These are phyloP conservation scores for Vitis amurensis DNA, from an alignment of 164 flowering plant genomes.

Conservation along the genomic window DNA sequence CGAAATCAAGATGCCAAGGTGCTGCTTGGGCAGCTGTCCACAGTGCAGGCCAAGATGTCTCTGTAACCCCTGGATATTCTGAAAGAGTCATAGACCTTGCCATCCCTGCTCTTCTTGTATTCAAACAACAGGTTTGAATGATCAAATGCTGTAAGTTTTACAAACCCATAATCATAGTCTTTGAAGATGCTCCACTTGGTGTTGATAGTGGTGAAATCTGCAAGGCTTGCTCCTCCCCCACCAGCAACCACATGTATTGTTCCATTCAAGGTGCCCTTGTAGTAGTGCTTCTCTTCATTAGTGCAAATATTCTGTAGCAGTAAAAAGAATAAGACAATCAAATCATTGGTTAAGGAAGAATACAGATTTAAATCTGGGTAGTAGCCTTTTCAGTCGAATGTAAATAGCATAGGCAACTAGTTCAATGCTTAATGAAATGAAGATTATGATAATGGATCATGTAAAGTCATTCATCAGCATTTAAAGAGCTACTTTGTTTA, in stretches of 20 bases:
- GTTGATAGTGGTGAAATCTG: constrained; percentile 45
- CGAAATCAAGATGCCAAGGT: constrained; percentile 56
- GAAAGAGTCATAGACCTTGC: constrained; percentile 78
- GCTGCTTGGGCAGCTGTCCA: constrained; percentile 68
- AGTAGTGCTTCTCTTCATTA: constrained; percentile 46
- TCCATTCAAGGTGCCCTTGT: constrained; percentile 65
- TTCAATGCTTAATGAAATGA: no score
- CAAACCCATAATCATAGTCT: constrained; percentile 74
- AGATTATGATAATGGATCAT: no score
- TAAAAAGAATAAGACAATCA: not conserved
- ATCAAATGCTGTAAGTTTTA: constrained; percentile 83
- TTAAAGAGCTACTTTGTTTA: no score
- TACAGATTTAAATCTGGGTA: not conserved
- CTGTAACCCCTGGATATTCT: constrained; percentile 68
- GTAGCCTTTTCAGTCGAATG: no score
- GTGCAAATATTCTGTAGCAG: constrained; percentile 61
- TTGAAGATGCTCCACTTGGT: constrained; percentile 71
- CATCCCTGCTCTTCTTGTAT: constrained; percentile 89
- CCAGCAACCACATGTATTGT: constrained; percentile 88
- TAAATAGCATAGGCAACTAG: no score
- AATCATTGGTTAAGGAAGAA: not conserved
- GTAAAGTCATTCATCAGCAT: no score
- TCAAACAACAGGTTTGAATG: constrained; percentile 75
- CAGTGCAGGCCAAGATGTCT: constrained; percentile 74
- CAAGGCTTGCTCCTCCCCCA: constrained; percentile 71